These are phyloP conservation scores for Solanum tacnaense DNA, from an alignment of 257 asterid genomes.

Conservation along the genomic window DNA sequence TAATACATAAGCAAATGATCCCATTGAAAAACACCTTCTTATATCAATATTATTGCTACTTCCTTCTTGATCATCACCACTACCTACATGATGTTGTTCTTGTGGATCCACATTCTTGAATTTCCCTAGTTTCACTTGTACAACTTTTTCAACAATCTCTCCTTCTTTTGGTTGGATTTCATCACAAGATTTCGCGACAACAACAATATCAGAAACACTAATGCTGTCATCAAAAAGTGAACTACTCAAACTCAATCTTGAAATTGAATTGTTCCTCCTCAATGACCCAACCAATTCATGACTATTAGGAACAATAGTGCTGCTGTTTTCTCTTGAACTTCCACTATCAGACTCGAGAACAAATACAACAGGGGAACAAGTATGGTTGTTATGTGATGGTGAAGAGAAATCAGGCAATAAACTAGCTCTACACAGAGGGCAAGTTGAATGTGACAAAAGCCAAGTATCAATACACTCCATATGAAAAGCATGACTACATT, in stretches of 20 bases:
- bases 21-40: conserved; percentile 92
- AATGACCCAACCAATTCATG: conserved; percentile 1
- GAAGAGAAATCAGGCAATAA: conserved; percentile 49
- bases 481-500: conserved; percentile 96
- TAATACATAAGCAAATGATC: conserved; percentile 89
- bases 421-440: conserved; percentile 87
- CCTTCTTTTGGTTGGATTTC: conserved; percentile 38
- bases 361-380: conserved; percentile 50
- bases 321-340: conserved; percentile 43
- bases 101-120: conserved; percentile 49
- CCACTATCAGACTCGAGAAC: conserved; percentile 83
- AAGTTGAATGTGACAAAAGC: conserved; percentile 89
- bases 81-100: conserved; percentile 4
- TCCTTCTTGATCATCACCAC: conserved; percentile 10
- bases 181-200: conserved; percentile 34
- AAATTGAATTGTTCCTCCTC: background rate
- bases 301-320: conserved; percentile 17
- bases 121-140: conserved; percentile 76
- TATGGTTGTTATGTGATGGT: background rate
- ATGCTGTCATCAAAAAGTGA: conserved; percentile 33
- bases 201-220: conserved; percentile 12
- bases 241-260: conserved; percentile 26
- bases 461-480: conserved; percentile 95
- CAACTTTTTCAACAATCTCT: conserved; percentile 45
- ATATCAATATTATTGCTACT: conserved; percentile 30